Evolutionary conservation across 768 basidiomycete genomes (phyloP).

Genomic region (Kwoniella heveanensis): DNA sequence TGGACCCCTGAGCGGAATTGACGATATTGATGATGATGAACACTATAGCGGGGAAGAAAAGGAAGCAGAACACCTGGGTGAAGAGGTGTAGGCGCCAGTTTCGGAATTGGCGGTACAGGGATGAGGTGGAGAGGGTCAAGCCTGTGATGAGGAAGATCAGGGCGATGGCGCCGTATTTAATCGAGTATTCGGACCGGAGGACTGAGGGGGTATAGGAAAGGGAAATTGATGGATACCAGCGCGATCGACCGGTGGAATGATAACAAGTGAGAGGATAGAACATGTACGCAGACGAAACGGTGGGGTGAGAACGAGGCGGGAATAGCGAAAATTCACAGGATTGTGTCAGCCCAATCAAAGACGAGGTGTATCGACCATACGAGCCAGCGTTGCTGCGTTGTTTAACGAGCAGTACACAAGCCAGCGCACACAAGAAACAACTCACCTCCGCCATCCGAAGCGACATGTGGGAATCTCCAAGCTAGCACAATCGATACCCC

Average conservation of each 20-base stretch:
- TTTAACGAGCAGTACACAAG: too few relatives aligned
- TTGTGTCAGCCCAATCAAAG: too few relatives aligned
- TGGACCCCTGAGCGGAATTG: constrained; percentile 20
- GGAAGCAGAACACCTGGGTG: constrained; percentile 45
- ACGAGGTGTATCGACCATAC: too few relatives aligned
- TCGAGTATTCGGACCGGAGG: constrained; percentile 42
- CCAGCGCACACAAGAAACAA: too few relatives aligned
- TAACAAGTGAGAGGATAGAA: too few relatives aligned
- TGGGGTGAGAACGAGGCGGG: too few relatives aligned
- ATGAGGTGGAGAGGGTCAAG: constrained; percentile 37
- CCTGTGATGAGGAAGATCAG: constrained; percentile 51
- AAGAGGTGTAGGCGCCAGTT: constrained; percentile 44
- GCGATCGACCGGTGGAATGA: not conserved
- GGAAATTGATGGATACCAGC: too few relatives aligned
- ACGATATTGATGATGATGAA: constrained; percentile 46
- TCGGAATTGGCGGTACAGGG: constrained; percentile 39
- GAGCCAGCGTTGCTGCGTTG: too few relatives aligned
- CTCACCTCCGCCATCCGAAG: constrained; percentile 39
- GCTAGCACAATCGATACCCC: constrained; percentile 44
- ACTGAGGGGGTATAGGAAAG: too few relatives aligned
- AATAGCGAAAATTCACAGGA: too few relatives aligned
- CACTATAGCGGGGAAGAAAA: constrained; percentile 45
- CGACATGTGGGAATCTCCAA: constrained; percentile 47
- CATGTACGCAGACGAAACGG: too few relatives aligned
- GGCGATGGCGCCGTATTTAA: constrained; percentile 42